Evolutionary conservation across 805 yeast species (phyloP).

Genomic region (Debaryomyces prosopidis): DNA sequence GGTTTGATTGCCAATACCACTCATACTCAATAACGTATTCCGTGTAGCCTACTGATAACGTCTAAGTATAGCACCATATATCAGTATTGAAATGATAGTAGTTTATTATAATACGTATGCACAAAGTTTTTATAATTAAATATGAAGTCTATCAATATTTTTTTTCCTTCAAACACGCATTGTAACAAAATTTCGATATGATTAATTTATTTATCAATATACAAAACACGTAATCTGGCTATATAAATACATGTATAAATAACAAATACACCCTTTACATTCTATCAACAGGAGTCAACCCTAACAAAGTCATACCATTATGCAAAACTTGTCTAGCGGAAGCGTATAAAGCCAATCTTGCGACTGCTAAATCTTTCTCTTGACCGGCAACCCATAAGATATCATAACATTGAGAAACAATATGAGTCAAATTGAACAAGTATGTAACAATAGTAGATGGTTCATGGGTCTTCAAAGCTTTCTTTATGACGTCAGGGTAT

Average conservation of each 20-base stretch:
- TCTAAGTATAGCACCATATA: not conserved
- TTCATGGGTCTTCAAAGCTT: conserved; percentile 81
- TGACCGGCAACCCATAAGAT: conserved; percentile 97
- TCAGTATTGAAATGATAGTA: not conserved
- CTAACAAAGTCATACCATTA: conserved; percentile 88
- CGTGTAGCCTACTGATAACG: not conserved
- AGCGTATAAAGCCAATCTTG: conserved; percentile 88
- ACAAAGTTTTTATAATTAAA: too few species aligned
- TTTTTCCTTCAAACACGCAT: too few species aligned
- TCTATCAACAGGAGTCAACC: conserved; percentile 97
- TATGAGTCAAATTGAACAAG: conserved; percentile 87
- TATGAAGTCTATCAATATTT: too few species aligned
- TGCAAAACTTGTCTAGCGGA: conserved; percentile 86
- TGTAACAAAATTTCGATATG: too few species aligned
- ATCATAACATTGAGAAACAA: conserved; percentile 94
- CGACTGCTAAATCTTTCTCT: conserved; percentile 77
- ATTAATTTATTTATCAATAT: too few species aligned
- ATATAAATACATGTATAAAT: too few species aligned
- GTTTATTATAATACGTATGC: too few species aligned
- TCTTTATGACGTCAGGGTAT: conserved; percentile 86
- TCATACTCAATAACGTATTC: conserved; percentile 4
- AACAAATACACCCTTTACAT: conserved; percentile 52
- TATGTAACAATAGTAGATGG: conserved; percentile 95
- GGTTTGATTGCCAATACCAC: conserved; percentile 4
- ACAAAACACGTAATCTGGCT: too few species aligned